A percentile compares a stretch with the other conserved stretches of the same genome.
Conservation (phyloP, 345 rosid genomes). For the Pugionium cornutum region DNA sequence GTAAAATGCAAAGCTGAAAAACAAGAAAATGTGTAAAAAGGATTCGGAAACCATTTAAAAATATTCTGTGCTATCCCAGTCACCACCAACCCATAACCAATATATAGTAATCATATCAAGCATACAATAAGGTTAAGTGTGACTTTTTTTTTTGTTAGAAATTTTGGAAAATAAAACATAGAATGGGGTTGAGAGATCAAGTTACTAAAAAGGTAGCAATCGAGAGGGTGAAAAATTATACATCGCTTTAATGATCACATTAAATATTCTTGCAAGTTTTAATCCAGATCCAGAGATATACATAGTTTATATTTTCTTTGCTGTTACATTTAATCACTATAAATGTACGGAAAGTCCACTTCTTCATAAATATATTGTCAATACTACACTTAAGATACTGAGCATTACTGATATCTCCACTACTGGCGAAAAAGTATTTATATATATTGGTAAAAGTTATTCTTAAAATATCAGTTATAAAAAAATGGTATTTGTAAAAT, state of each 20-base stretch:
- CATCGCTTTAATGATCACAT: not conserved
- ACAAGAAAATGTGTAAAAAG: conserved; percentile 3
- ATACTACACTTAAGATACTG: not conserved
- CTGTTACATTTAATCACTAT: too few relatives aligned
- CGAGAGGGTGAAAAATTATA: not conserved
- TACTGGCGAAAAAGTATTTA: not conserved
- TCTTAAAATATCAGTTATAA: not conserved
- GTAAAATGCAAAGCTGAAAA: not conserved
- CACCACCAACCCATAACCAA: conserved; percentile 15
- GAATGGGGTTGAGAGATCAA: not conserved
- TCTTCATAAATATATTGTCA: conserved; percentile 3
- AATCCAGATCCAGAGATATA: not conserved
- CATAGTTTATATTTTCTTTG: too few relatives aligned
- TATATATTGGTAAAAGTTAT: conserved; percentile 2
- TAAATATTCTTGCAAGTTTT: not conserved
- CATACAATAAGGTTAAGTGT: not conserved
- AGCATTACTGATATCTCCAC: conserved; percentile 9
- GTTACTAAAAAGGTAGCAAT: not conserved
- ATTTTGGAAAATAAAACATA: not conserved
- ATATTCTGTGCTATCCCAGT: not conserved
- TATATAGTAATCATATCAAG: conserved; percentile 1
- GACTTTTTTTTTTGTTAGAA: not conserved
- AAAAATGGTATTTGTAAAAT: too few relatives aligned
- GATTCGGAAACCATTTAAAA: not conserved
- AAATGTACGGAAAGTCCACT: not conserved